Evolutionary conservation across 2,329 filamentous ascomycete species (phyloP).

Genomic region (Penicillium sp.): DNA sequence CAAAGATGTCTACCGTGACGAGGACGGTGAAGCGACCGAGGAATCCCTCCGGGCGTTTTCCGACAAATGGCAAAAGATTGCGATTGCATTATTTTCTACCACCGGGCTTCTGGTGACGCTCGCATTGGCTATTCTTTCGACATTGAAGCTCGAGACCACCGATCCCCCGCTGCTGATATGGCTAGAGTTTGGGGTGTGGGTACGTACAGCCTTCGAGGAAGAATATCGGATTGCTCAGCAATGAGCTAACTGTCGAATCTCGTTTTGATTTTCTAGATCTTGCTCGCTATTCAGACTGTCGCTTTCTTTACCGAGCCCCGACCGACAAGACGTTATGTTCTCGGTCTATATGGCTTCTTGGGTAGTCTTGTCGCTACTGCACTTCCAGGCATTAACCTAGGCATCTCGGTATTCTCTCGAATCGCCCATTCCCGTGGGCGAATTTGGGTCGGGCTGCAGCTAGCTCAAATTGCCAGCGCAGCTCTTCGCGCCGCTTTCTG

Average conservation of each 20-base stretch:
- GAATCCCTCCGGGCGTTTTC: slow-evolving; percentile 64
- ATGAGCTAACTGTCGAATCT: neutral
- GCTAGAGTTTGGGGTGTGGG: slow-evolving; percentile 62
- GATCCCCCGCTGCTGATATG: slow-evolving; percentile 54
- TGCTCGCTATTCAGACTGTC: slow-evolving; percentile 35
- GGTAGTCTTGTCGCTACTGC: slow-evolving; percentile 29
- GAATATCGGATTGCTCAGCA: neutral
- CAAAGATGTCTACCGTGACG: slow-evolving; percentile 61
- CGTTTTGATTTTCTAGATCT: slow-evolving; percentile 19
- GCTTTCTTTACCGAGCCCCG: slow-evolving; percentile 38
- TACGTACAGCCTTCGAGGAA: slow-evolving; percentile 42
- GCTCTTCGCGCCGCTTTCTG: slow-evolving; percentile 35
- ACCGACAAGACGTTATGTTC: slow-evolving; percentile 31
- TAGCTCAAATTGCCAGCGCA: slow-evolving; percentile 48
- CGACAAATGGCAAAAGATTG: slow-evolving; percentile 56
- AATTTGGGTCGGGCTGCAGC: slow-evolving; percentile 48
- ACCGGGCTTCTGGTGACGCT: slow-evolving; percentile 58
- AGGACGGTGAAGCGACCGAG: slow-evolving; percentile 66
- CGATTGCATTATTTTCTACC: slow-evolving; percentile 55
- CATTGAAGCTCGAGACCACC: slow-evolving; percentile 37
- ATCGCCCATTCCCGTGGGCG: slow-evolving; percentile 1
- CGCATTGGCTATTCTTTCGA: slow-evolving; percentile 55
- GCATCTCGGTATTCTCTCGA: slow-evolving; percentile 32
- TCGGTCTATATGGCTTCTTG: slow-evolving; percentile 34
- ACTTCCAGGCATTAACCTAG: slow-evolving; percentile 26